These are phyloP conservation scores for Penicillium silybi DNA, from an alignment of 495 filamentous ascomycete species.

Conservation along the genomic window DNA sequence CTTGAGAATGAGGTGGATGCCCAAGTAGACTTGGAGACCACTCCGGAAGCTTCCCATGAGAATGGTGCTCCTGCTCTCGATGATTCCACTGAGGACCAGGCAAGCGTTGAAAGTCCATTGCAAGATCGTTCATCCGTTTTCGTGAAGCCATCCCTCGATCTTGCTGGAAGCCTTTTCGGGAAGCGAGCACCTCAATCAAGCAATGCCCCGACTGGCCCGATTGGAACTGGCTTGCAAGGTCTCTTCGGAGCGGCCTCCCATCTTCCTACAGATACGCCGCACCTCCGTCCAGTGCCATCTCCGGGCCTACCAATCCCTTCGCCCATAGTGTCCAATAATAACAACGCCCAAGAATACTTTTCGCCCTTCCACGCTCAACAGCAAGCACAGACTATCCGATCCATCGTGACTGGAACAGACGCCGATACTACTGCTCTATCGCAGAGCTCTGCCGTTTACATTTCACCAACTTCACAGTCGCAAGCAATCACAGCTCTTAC, in stretches of 20 bases:
- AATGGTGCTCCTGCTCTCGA: slow-evolving; percentile 5
- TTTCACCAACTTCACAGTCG: not conserved
- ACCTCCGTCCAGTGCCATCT: slow-evolving; percentile 42
- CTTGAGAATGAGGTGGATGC: slow-evolving; percentile 34
- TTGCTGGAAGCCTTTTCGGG: slow-evolving; percentile 8
- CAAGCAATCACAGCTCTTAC: not conserved
- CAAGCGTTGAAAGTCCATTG: slow-evolving; percentile 9
- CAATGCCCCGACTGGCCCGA: not conserved
- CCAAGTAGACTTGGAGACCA: slow-evolving; percentile 16
- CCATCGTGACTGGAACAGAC: not conserved
- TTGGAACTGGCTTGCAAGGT: not conserved
- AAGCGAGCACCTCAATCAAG: slow-evolving; percentile 3
- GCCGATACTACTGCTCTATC: not conserved
- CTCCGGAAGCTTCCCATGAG: slow-evolving; percentile 13
- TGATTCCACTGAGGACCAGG: slow-evolving; percentile 10
- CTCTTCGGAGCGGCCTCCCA: slow-evolving; percentile 2
- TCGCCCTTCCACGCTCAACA: slow-evolving; percentile 9
- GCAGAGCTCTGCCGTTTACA: not conserved
- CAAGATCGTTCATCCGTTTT: slow-evolving; percentile 17
- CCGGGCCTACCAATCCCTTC: slow-evolving; percentile 45
- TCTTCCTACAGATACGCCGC: slow-evolving; percentile 40
- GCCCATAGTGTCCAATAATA: slow-evolving; percentile 33
- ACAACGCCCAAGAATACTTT: slow-evolving; percentile 31
- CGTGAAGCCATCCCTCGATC: slow-evolving; percentile 20
- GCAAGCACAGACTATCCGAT: slow-evolving; percentile 4